Evolutionary conservation across 495 filamentous ascomycete genomes (phyloP), one percentile per base, ranked within the genome.

Genomic region (Tuber magnatum): DNA sequence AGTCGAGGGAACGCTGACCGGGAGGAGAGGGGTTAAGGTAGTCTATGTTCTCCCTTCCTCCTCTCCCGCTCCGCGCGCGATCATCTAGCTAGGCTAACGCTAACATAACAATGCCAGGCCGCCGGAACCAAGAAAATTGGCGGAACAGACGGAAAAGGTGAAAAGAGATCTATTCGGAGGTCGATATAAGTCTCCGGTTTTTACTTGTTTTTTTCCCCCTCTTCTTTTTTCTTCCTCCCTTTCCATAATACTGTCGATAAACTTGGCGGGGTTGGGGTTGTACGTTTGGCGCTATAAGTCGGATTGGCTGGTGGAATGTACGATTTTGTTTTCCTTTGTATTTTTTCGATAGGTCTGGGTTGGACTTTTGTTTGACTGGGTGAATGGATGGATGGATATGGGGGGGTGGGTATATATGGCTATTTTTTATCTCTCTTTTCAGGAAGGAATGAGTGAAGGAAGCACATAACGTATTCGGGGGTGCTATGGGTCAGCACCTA

Each of bases 41-140:
- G n/a, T n/a, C n/a, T n/a, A 80, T 32, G 51, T 44, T 61, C 24
- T 43, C 20, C 6, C 46, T n/a, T 51, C 22, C 28, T 18, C 44
- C 20, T 16, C 28, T 18, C 44, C 20, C 32, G 39, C 7, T 40
- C 3, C 39, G 39, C 46, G 28, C 12, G 12, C 28, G 22, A 51
- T 18, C 10, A 0, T 28, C 32, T 28, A 16, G 32, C 28, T 32
- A 14, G 56, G 28, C 1, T 65, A 35, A 18, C 32, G 28, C 56
- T 35, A 35, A 65, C 56, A 3, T 8, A 70, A 79, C 78, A 32
- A 28, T n/a, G 9, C 76, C 75, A 83, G 75, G 83, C 82, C 22
- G 83, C 83, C 22, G 83, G 83, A 1, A 84, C 83, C 16, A 78
- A 83, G 72, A 80, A 84, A 74, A 78, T 84, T 69, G 80, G 78